phyloP scores from a whole-genome alignment of 352 stramenopile species.

The Phytopythium litorale region DNA sequence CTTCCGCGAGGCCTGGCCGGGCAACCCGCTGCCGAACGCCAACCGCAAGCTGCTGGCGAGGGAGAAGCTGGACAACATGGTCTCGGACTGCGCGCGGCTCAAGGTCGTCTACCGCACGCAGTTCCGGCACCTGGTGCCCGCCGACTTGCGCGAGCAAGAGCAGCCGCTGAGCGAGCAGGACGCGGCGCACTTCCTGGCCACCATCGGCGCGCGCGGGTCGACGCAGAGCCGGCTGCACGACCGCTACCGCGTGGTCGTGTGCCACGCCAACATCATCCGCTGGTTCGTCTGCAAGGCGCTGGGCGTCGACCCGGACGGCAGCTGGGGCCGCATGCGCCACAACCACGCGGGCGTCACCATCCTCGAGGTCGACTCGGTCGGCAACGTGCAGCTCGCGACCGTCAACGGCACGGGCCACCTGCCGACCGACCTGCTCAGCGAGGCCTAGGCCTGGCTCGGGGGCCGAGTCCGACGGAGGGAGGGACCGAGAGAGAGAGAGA shows the following conservation, averaged over 20 bases:
- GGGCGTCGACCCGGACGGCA: constrained; percentile 54
- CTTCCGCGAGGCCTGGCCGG: constrained; percentile 62
- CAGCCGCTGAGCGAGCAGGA: constrained; percentile 22
- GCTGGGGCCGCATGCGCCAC: constrained; percentile 70
- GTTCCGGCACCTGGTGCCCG: constrained; percentile 65
- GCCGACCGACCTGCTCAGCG: constrained; percentile 47
- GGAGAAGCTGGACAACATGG: constrained; percentile 76
- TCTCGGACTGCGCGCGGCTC: constrained; percentile 57
- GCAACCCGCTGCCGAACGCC: constrained; percentile 52
- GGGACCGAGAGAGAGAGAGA: not conserved
- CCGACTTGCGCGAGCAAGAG: constrained; percentile 35
- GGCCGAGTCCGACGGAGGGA: no score
- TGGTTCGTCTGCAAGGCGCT: constrained; percentile 71
- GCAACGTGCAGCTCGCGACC: constrained; percentile 59
- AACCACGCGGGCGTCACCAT: constrained; percentile 61
- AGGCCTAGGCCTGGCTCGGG: constrained; percentile 32
- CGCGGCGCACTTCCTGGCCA: constrained; percentile 19
- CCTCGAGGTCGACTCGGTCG: constrained; percentile 64
- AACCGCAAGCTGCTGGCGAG: constrained; percentile 62
- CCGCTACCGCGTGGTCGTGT: constrained; percentile 57
- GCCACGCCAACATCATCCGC: constrained; percentile 70
- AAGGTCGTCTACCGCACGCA: constrained; percentile 60
- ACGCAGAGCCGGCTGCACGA: constrained; percentile 32
- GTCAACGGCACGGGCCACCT: constrained; percentile 68
- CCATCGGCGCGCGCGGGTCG: constrained; percentile 20